A percentile compares a stretch with the other conserved stretches of the same genome.
phyloP scores from a whole-genome alignment of 2,329 filamentous ascomycete genomes.

The Colletotrichum phormii region DNA sequence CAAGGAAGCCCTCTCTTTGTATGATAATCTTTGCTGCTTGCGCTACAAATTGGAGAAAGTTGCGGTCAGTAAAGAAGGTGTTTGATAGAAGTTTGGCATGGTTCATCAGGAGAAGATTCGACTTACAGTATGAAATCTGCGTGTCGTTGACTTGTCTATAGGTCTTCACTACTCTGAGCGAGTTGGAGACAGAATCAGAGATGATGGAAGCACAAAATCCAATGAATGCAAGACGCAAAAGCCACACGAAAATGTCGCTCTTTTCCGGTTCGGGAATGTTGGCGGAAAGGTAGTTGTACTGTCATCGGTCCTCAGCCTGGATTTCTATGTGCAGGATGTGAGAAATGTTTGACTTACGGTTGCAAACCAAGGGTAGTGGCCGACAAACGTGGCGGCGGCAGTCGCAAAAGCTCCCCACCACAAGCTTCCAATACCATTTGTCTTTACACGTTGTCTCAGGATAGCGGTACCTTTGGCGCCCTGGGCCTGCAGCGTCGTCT shows the following conservation, averaged over 20 bases:
- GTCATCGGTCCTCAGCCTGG: background rate
- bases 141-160: slow-evolving; percentile 62
- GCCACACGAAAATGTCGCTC: slow-evolving; percentile 53
- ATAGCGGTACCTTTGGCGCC: slow-evolving; percentile 55
- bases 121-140: slow-evolving; percentile 57
- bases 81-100: too few relatives aligned
- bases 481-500: slow-evolving; percentile 61
- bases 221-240: slow-evolving; percentile 56
- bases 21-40: slow-evolving; percentile 56
- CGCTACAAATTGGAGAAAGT: slow-evolving; percentile 41
- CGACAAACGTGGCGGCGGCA: slow-evolving; percentile 60
- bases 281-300: slow-evolving; percentile 58
- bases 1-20: slow-evolving; percentile 53
- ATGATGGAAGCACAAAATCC: slow-evolving; percentile 58
- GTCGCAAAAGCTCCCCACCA: slow-evolving; percentile 64
- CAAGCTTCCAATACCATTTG: slow-evolving; percentile 56
- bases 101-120: background rate
- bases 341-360: slow-evolving; percentile 47
- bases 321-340: background rate
- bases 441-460: slow-evolving; percentile 57
- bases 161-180: slow-evolving; percentile 59
- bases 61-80: background rate
- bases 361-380: slow-evolving; percentile 63
- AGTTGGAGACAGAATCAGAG: slow-evolving; percentile 60
- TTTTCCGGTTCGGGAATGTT: slow-evolving; percentile 53